These are phyloP conservation scores for Hibiscus mutabilis DNA, from an alignment of 345 rosid species.

Conservation along the genomic window DNA sequence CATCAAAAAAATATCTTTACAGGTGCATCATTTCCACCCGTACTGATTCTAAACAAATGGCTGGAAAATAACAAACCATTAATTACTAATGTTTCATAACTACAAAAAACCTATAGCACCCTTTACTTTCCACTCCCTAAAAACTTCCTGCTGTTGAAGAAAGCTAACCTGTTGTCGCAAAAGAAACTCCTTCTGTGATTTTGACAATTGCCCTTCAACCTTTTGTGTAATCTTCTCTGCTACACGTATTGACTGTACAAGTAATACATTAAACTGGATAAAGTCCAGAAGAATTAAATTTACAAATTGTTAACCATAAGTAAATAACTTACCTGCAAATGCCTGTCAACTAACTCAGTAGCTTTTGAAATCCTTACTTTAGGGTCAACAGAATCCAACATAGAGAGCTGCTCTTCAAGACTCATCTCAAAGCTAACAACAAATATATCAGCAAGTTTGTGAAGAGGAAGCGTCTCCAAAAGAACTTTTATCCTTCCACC, in stretches of 20 bases:
- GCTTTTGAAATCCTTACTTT: conserved; percentile 94
- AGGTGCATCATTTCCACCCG: not conserved
- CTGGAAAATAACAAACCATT: not conserved
- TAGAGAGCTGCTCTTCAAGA: conserved; percentile 90
- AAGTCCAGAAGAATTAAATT: conserved; percentile 14
- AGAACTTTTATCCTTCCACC: conserved; percentile 93
- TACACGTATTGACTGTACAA: conserved; percentile 93
- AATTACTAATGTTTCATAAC: not conserved
- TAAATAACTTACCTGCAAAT: conserved; percentile 67
- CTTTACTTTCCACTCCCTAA: not conserved
- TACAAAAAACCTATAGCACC: not conserved
- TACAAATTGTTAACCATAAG: conserved; percentile 10
- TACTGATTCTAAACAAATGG: not conserved
- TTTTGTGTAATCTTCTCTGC: conserved; percentile 98
- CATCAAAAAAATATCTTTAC: not conserved
- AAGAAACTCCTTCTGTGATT: conserved; percentile 98
- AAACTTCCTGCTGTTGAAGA: not conserved
- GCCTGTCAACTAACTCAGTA: conserved; percentile 94
- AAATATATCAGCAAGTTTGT: conserved; percentile 97
- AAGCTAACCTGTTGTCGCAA: conserved; percentile 92
- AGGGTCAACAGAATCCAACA: conserved; percentile 92
- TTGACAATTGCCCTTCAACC: conserved; percentile 97
- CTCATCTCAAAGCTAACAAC: conserved; percentile 99
- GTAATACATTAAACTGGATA: conserved; percentile 23
- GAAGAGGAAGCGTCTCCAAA: conserved; percentile 92